Evolutionary conservation across 1,139 yeast genomes (phyloP).

Genomic region (Yamadazyma blattariae): DNA sequence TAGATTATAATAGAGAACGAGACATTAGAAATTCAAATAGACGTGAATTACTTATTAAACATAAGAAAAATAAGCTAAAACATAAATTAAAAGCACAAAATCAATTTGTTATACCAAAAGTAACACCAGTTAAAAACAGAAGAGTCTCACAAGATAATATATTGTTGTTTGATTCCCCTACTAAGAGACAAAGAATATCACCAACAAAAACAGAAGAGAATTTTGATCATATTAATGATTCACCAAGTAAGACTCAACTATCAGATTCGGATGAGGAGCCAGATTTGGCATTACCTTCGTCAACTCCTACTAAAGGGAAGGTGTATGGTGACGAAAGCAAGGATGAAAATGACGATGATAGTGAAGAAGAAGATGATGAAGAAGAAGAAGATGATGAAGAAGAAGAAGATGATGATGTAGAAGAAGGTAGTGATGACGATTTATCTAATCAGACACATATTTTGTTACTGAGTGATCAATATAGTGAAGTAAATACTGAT

Average conservation of each 20-base stretch:
- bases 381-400: no score
- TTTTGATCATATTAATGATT: conserved; percentile 1
- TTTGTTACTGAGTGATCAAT: not conserved
- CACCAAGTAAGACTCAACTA: not conserved
- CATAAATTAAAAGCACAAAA: conserved; percentile 17
- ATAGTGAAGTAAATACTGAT: not conserved
- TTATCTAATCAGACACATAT: not conserved
- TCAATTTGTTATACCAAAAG: conserved; percentile 9
- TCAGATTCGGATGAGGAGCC: not conserved
- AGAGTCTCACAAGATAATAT: conserved; percentile 17
- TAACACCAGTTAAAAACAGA: conserved; percentile 1
- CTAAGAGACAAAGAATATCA: conserved; percentile 16
- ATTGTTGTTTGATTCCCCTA: conserved; percentile 28
- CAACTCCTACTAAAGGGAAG: not conserved
- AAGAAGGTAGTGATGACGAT: not conserved
- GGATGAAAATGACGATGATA: not conserved
- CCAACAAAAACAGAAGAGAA: conserved; percentile 7
- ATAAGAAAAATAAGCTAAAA: conserved; percentile 14
- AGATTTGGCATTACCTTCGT: not conserved
- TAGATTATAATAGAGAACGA: conserved; percentile 19
- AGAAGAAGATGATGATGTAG: not conserved
- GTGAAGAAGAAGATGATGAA: not conserved
- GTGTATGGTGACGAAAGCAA: not conserved
- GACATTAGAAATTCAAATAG: conserved; percentile 8
- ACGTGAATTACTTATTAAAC: conserved; percentile 9